These are phyloP conservation scores for Colletotrichum scovillei DNA, from an alignment of 2,329 filamentous ascomycete genomes.

Conservation along the genomic window DNA sequence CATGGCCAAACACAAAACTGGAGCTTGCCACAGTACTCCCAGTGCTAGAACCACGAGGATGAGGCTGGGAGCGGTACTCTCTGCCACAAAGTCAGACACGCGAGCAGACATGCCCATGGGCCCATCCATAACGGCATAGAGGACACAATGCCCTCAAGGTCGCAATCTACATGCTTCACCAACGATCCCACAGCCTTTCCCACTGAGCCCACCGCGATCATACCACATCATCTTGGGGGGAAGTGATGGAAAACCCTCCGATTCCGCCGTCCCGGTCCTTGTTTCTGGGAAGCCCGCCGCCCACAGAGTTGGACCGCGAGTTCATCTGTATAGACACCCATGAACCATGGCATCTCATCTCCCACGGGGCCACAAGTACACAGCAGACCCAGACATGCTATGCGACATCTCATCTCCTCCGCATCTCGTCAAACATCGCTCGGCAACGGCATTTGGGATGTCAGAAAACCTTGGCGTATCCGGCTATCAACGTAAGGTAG, in stretches of 20 bases:
- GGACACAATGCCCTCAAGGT: neutral
- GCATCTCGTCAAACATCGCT: neutral
- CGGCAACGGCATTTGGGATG: neutral
- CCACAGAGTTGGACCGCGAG: neutral
- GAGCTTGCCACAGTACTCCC: neutral
- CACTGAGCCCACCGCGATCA: neutral
- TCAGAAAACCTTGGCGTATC: neutral
- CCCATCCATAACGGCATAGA: neutral
- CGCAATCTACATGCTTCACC: conserved; percentile 22
- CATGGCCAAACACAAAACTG: neutral
- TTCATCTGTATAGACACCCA: neutral
- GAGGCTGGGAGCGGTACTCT: too few species aligned
- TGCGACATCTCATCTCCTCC: neutral
- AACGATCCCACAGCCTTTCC: neutral
- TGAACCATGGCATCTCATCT: neutral
- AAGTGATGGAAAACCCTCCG: conserved; percentile 11
- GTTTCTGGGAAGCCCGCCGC: neutral
- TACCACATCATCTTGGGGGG: neutral
- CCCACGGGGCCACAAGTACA: neutral
- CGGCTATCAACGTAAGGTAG: neutral
- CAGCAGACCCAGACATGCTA: neutral
- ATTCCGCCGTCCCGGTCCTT: conserved; percentile 24
- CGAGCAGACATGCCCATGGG: neutral
- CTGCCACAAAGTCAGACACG: neutral
- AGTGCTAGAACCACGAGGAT: neutral